Evolutionary conservation across 192 early-diverging fungal genomes (phyloP), one percentile per base, ranked within the genome.

Genomic region (Umbelopsis isabellina): DNA sequence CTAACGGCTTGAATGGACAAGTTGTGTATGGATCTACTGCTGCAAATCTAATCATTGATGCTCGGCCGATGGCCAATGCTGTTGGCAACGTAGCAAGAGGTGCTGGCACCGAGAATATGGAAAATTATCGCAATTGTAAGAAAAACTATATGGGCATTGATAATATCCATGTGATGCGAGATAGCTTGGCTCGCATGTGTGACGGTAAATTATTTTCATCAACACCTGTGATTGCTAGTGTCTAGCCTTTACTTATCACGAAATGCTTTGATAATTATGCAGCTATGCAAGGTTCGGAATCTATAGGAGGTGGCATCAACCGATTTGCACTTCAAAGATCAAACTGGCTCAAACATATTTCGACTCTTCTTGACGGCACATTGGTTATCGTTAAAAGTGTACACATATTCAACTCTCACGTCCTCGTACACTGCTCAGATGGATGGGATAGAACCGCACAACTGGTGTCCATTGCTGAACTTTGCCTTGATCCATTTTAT

Each of bases 391-490:
- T 97, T 7, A 82, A 91, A 68, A 89, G 82, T 46, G 86, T 99
- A 4, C 90, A 95, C 72, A 73, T 89, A 6, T 78, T 81, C 21
- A 90, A 90, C 55, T 84, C 88, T 7, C 96, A 97, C 67, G 95
- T 94, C 4, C 80, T 99, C 23, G 94, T 99, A 5, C 97, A 99
- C 79, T 99, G 97, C 85, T 97, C 95, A 49, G 97, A 99, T 75
- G 97, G 97, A 13, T 99, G 97, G 97, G 97, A 99, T 80, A 88
- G 97, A 22, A 99, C 97, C 0, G 91, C 95, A 20, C 97, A 99
- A 80, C 78, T 99, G 52, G 92, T 90, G 16, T 93, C 95, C 8
- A 83, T 96, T 21, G 86, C 96, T 49, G 89, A 94, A 77, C 71
- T 99, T 22, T 98, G 95, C 68, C 78, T 99, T 65, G 97, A 99